These are phyloP conservation scores for Naganishia cerealis DNA, from an alignment of 1,284 basidiomycete genomes.

Conservation along the genomic window DNA sequence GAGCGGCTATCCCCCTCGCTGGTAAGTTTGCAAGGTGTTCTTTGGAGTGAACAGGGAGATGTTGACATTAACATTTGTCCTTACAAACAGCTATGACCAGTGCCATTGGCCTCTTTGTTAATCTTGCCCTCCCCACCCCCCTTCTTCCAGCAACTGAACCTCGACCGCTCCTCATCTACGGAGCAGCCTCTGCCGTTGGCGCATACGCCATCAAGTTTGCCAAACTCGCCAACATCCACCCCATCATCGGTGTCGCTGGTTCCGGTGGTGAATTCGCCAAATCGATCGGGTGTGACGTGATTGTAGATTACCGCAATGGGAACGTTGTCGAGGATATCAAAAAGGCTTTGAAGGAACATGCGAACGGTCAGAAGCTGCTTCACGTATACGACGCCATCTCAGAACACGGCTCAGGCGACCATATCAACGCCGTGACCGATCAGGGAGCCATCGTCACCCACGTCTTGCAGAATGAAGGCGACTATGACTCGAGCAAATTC, in stretches of 20 bases:
- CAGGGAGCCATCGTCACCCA: constrained; percentile 19
- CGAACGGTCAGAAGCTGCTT: constrained; percentile 21
- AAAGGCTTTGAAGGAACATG: constrained; percentile 24
- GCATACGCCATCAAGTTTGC: constrained; percentile 38
- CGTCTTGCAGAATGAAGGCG: constrained; percentile 18
- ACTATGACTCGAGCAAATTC: constrained; percentile 8
- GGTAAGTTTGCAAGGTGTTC: constrained; percentile 1
- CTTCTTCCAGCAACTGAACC: constrained; percentile 32
- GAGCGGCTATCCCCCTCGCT: constrained; percentile 34
- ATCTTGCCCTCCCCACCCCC: constrained; percentile 32
- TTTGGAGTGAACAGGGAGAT: too few relatives aligned
- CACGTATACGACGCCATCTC: constrained; percentile 32
- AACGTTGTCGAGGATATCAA: constrained; percentile 33
- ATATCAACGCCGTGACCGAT: constrained; percentile 16
- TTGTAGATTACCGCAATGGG: constrained; percentile 36
- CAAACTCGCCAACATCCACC: constrained; percentile 36
- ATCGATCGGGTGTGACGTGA: constrained; percentile 31
- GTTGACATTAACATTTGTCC: background rate
- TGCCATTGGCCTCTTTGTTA: constrained; percentile 34
- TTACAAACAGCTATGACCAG: constrained; percentile 30
- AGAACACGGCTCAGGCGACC: constrained; percentile 21
- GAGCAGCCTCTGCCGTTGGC: constrained; percentile 35
- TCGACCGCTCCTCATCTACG: constrained; percentile 35
- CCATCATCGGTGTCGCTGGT: constrained; percentile 37
- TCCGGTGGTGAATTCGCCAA: constrained; percentile 30